A percentile compares a stretch with the other conserved stretches of the same genome.
Evolutionary conservation across 2,329 filamentous ascomycete species (phyloP).

Genomic region (Talaromyces sp.): DNA sequence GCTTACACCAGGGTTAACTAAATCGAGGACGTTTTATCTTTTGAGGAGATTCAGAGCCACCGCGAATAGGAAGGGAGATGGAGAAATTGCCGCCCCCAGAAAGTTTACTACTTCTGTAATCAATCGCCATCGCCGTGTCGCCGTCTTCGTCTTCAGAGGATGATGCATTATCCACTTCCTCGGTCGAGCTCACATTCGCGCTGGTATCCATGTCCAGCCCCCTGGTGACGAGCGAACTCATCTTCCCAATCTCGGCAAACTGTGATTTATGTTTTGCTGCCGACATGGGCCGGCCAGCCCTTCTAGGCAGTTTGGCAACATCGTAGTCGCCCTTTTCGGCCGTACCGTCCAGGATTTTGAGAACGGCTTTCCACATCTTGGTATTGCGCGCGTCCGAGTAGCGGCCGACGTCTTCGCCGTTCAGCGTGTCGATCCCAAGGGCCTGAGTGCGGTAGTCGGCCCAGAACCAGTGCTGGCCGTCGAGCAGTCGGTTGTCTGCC

Average conservation of each 20-base stretch:
- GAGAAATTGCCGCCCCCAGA: neutral
- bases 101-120: neutral
- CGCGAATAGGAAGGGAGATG: neutral
- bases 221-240: constrained; percentile 34
- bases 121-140: neutral
- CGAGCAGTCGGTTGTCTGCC: constrained; percentile 45
- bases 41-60: neutral
- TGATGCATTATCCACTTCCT: constrained; percentile 4
- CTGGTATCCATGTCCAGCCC: constrained; percentile 25
- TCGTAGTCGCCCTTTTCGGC: constrained; percentile 7
- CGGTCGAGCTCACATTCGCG: constrained; percentile 20
- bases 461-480: constrained; percentile 51
- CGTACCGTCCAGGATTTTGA: constrained; percentile 40
- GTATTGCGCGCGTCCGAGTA: constrained; percentile 42
- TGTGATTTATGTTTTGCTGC: constrained; percentile 14
- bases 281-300: constrained; percentile 20
- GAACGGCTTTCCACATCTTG: constrained; percentile 41
- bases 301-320: constrained; percentile 22
- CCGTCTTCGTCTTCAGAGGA: constrained; percentile 6
- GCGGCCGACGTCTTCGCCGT: constrained; percentile 47
- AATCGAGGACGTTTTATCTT: neutral
- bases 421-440: constrained; percentile 51
- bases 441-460: constrained; percentile 52
- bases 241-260: constrained; percentile 31
- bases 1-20: neutral